phyloP scores from a whole-genome alignment of 2,329 filamentous ascomycete species.

The Zymoseptoria crescenta region DNA sequence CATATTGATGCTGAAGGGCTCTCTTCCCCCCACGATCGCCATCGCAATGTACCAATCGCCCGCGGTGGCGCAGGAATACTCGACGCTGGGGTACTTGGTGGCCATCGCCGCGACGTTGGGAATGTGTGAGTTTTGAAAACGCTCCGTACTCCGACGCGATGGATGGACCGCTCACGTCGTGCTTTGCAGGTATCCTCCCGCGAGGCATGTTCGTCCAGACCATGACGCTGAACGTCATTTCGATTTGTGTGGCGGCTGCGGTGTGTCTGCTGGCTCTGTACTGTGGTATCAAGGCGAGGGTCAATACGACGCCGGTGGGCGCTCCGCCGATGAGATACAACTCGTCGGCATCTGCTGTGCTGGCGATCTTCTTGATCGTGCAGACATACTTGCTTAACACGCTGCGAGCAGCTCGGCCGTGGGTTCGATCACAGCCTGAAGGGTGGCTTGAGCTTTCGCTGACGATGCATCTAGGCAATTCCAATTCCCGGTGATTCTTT shows the following conservation, averaged over 20 bases:
- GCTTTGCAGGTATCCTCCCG: constrained; percentile 46
- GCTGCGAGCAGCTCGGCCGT: constrained; percentile 55
- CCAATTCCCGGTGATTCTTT: constrained; percentile 61
- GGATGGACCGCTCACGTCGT: too few species aligned
- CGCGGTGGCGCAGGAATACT: constrained; percentile 44
- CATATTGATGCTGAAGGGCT: constrained; percentile 30
- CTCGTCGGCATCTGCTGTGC: constrained; percentile 63
- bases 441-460: background rate
- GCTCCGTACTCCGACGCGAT: too few species aligned
- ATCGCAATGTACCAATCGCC: constrained; percentile 38
- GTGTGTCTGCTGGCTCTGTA: constrained; percentile 55
- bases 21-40: constrained; percentile 28
- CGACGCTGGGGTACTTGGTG: constrained; percentile 54
- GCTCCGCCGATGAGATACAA: constrained; percentile 48
- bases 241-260: constrained; percentile 52
- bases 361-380: constrained; percentile 62
- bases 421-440: background rate
- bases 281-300: constrained; percentile 56
- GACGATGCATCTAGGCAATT: constrained; percentile 38
- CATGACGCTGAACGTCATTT: constrained; percentile 51
- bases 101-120: constrained; percentile 58
- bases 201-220: constrained; percentile 64
- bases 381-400: constrained; percentile 61
- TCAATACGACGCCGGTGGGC: constrained; percentile 43
- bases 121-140: constrained; percentile 42